Evolutionary conservation across 2,329 filamentous ascomycete species (phyloP), one percentile per base, ranked within the genome.

Genomic region (Epichloe typhina): DNA sequence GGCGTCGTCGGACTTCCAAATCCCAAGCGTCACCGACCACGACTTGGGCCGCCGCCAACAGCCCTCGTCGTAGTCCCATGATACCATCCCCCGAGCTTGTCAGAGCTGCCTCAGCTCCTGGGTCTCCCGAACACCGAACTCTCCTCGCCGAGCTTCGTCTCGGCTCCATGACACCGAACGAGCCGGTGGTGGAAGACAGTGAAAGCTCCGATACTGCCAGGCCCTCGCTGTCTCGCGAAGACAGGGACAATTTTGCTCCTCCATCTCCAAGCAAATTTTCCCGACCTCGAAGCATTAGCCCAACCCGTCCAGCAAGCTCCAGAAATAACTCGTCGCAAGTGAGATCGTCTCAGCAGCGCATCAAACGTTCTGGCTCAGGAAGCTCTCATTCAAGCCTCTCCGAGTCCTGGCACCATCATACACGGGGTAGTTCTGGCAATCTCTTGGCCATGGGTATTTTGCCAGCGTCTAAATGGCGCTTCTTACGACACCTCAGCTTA

Each of bases 391-490:
- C 91, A 1, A 84, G 80, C 61, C 68, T 83, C 47, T 83, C 80
- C 2, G 80, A 84, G 54, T 80, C 78, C 4, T 71, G 79, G 79
- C 71, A 79, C 53, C 74, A 80, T 46, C 69, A 69, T 42, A 83
- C 69, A 67, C 59, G 84, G 70, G 82, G 83, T 45, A 94, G 89
- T 68, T 82, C 85, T 15, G 84, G 86, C 1, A 95, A 93, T 59
- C 73, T 95, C 1, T 70, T 91, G 47, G 73, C 79, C 13, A 74
- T 83, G 63, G 83, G 83, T 39, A 76, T 84, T 53, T 73, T 97
- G 15, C 88, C 90, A 41, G 71, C 86, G 1, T 86, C 84, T 1
- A 97, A 97, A 68, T 98, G 93, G 93, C 83, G 91, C 52, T 95
- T 97, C 66, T 70, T 98, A 61, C 84, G 87, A 62, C 91, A 97